Conservation (phyloP, 1,139 yeast genomes). For the Yamadazyma dushanensis region DNA sequence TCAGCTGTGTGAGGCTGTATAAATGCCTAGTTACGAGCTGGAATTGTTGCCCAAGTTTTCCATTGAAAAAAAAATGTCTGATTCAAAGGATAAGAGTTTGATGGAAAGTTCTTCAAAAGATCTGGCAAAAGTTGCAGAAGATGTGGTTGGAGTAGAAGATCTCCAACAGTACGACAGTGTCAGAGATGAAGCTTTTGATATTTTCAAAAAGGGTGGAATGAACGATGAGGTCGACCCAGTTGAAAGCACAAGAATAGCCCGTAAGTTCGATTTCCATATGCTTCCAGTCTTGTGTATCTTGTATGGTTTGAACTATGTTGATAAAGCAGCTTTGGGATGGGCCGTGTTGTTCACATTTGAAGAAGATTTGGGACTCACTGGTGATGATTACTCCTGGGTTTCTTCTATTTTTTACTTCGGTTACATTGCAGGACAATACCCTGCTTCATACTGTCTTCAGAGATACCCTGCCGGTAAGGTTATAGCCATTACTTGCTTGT, state of each 20-base stretch:
- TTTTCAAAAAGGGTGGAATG: constrained; percentile 16
- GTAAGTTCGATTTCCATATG: constrained; percentile 19
- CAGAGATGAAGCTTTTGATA: constrained; percentile 14
- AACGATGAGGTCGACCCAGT: constrained; percentile 16
- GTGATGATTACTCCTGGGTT: constrained; percentile 40
- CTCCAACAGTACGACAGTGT: constrained; percentile 4
- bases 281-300: constrained; percentile 18
- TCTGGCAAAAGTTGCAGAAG: background rate
- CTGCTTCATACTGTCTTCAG: constrained; percentile 52
- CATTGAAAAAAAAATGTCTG: too few relatives aligned
- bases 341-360: constrained; percentile 23
- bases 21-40: too few relatives aligned
- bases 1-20: too few relatives aligned
- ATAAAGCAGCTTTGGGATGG: constrained; percentile 47
- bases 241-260: constrained; percentile 17
- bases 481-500: constrained; percentile 39
- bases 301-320: constrained; percentile 25
- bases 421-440: constrained; percentile 51
- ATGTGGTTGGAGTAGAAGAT: background rate
- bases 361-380: constrained; percentile 21
- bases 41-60: too few relatives aligned
- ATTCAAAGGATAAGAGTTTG: background rate
- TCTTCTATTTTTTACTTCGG: constrained; percentile 61
- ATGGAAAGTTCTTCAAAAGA: background rate
- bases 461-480: constrained; percentile 54